Base-by-base conservation (phyloP, 257 asterid species). In the Handroanthus guayacan region DNA sequence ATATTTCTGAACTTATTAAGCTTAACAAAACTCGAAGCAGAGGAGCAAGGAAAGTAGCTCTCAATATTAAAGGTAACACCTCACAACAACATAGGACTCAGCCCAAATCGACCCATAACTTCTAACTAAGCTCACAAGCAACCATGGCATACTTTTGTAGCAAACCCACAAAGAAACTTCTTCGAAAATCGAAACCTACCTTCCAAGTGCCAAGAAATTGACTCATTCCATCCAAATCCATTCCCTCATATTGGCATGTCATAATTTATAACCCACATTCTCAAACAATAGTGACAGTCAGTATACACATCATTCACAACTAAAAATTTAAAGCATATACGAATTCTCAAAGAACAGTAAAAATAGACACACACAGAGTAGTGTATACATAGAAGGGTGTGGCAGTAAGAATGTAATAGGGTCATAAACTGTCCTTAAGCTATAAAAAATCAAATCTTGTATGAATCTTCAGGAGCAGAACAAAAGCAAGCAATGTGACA, bases 401-500 rank as follows among this genome's bases (percentile, higher is more conserved):
- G 36, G 8, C 20, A 39, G 16, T 43, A 56, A 52, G 65, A 37
- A 31, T 54, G 17, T 6, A 9, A 18, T 64, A 54, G 58, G 41
- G 20, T 14, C 58, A 52, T 14, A 52, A 52, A 52, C 58, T 52
- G 69, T 5, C 9, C 18, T 51, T 12, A 25, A 63, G 68, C 69
- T 16, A 66, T 25, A 60, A 67, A 25, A 58, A 44, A 50, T 44
- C 54, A 39, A 67, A 14, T 41, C 10, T 41, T 47, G n/a, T 14
- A 20, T 25, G 79, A 67, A 79, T 79, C 82, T 66, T 11, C 18
- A 38, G 71, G 73, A 67, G 71, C 3, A 58, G 1, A 52, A 52
- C 16, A 20, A 54, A 54, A 67, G 14, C 13, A 8, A 6, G 20
- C 41, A 66, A 78, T 34, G 64, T 0, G 9, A 44, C 54, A 75